These are phyloP conservation scores for Cajanus cajan DNA, from an alignment of 306 rosid genomes.

Conservation along the genomic window DNA sequence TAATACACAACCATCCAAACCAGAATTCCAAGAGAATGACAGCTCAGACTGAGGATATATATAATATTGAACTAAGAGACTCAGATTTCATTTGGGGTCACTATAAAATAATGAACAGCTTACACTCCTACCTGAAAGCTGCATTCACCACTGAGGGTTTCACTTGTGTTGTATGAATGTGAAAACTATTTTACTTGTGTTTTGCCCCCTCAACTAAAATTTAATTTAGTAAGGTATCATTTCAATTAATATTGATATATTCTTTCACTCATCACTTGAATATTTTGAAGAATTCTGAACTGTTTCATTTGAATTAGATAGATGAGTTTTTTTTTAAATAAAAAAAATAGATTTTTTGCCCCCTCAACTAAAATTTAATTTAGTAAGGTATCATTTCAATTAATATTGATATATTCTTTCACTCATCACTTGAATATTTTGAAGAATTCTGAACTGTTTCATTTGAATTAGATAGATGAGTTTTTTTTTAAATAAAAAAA, in stretches of 20 bases:
- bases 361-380: slow-evolving; percentile 11
- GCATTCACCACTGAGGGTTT: slow-evolving; percentile 14
- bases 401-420: neutral
- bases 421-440: neutral
- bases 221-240: neutral
- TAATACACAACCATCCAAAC: slow-evolving; percentile 52
- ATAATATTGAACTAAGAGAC: slow-evolving; percentile 20
- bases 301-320: neutral
- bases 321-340: no score
- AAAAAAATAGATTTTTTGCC: no score
- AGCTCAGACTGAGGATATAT: slow-evolving; percentile 21
- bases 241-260: neutral
- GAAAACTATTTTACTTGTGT: neutral
- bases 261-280: neutral
- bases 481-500: no score
- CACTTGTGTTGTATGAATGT: neutral
- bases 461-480: neutral
- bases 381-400: neutral
- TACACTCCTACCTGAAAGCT: slow-evolving; percentile 33
- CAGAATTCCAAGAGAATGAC: slow-evolving; percentile 50
- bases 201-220: neutral
- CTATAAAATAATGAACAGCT: slow-evolving; percentile 19
- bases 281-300: neutral
- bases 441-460: neutral
- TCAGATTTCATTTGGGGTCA: slow-evolving; percentile 32